Percentiles rank a stretch among this genome's conserved stretches.
Evolutionary conservation across 2,329 filamentous ascomycete genomes (phyloP).

Genomic region (Zymoseptoria pseudotritici): DNA sequence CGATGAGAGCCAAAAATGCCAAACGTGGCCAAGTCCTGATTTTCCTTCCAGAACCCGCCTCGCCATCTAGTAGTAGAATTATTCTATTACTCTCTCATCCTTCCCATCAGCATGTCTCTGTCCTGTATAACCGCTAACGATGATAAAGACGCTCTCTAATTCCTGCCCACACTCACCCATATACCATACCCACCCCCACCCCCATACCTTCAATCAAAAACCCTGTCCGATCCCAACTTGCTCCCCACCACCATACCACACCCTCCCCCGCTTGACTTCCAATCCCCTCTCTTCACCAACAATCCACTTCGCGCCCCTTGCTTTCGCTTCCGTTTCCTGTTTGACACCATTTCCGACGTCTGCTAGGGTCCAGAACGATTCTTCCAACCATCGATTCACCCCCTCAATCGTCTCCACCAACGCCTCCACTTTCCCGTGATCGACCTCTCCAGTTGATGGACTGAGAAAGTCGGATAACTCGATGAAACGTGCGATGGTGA

Average conservation of each 20-base stretch:
- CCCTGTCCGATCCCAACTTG: slow-evolving; percentile 52
- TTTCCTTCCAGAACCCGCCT: too few relatives aligned
- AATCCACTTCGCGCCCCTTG: slow-evolving; percentile 63
- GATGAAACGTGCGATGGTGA: slow-evolving; percentile 79
- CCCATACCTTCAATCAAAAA: too few relatives aligned
- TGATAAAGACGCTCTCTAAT: too few relatives aligned
- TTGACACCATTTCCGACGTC: too few relatives aligned
- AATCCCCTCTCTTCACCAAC: slow-evolving; percentile 81
- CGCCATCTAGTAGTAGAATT: too few relatives aligned
- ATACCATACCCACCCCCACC: too few relatives aligned
- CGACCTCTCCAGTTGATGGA: slow-evolving; percentile 17
- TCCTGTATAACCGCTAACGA: too few relatives aligned
- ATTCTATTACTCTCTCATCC: too few relatives aligned
- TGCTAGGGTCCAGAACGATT: background rate
- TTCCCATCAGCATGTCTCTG: too few relatives aligned
- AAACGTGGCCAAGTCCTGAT: too few relatives aligned
- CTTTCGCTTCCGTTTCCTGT: slow-evolving; percentile 35
- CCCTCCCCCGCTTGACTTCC: slow-evolving; percentile 62
- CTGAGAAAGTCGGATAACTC: slow-evolving; percentile 49
- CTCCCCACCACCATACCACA: slow-evolving; percentile 83
- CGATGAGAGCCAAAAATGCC: too few relatives aligned
- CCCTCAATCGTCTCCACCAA: slow-evolving; percentile 66
- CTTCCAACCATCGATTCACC: slow-evolving; percentile 67
- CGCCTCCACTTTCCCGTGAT: slow-evolving; percentile 50
- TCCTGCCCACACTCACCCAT: too few relatives aligned